phyloP scores from a whole-genome alignment of 305 asterid species.

The Withania somnifera region DNA sequence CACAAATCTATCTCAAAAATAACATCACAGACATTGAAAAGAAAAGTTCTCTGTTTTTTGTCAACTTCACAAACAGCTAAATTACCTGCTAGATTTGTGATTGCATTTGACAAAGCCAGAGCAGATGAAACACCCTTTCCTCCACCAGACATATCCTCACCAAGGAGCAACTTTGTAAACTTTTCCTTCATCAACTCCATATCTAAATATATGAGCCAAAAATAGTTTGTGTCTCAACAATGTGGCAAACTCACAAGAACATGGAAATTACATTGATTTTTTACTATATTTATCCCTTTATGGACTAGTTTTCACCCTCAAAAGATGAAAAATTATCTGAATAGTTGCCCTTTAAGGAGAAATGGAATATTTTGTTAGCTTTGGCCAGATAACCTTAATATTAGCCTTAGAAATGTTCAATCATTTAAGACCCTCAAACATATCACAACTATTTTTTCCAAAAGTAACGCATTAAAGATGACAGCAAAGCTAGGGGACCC shows the following conservation, averaged over 20 bases:
- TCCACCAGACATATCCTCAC: conserved; percentile 95
- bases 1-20: not conserved
- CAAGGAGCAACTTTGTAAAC: conserved; percentile 12
- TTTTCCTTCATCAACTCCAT: not conserved
- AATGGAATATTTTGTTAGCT: not conserved
- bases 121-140: conserved; percentile 91
- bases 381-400: not conserved
- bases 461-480: not conserved
- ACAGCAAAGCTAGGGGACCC: not conserved
- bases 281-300: not conserved
- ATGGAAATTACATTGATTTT: not conserved
- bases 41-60: not conserved
- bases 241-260: not conserved
- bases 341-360: not conserved
- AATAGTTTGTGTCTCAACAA: not conserved
- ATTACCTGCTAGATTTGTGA: conserved; percentile 78
- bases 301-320: not conserved
- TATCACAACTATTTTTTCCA: not conserved
- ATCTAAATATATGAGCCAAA: not conserved
- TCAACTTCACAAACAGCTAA: not conserved
- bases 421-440: not conserved
- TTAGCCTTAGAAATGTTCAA: not conserved
- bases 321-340: not conserved
- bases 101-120: conserved; percentile 77
- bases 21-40: not conserved